These are phyloP conservation scores for Rickenella mellea DNA, from an alignment of 768 basidiomycete species.

Conservation along the genomic window DNA sequence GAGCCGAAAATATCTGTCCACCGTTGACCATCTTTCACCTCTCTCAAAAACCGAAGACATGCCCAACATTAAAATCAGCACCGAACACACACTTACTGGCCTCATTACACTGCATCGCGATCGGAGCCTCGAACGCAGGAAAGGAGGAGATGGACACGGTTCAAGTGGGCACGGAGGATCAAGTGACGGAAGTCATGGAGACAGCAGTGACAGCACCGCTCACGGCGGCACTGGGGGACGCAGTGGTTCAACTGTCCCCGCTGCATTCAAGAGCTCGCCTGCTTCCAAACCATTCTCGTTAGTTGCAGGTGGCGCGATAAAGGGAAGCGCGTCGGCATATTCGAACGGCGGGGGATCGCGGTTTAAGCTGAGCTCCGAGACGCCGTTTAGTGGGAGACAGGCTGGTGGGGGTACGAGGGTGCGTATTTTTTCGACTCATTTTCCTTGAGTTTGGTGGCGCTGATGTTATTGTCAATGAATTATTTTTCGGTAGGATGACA, in stretches of 20 bases:
- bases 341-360: neutral
- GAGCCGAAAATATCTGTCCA: no score
- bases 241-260: no score
- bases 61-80: no score
- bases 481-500: slow-evolving; percentile 19
- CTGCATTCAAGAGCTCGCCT: neutral
- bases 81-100: no score
- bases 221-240: no score
- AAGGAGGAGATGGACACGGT: slow-evolving; percentile 2
- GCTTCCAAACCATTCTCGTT: neutral
- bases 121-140: no score
- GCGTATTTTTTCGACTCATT: slow-evolving; percentile 1
- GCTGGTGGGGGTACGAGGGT: slow-evolving; percentile 42
- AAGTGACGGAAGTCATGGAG: neutral
- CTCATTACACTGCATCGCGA: no score
- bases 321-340: neutral
- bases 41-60: no score
- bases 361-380: neutral
- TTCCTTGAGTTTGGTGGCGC: neutral
- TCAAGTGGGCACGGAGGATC: neutral
- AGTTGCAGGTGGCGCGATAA: neutral
- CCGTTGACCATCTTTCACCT: no score
- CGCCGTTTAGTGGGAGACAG: slow-evolving; percentile 22
- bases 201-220: neutral
- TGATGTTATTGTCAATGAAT: neutral